Conservation (phyloP, 108 stramenopile species). For the Cylindrotheca fusiformis region DNA sequence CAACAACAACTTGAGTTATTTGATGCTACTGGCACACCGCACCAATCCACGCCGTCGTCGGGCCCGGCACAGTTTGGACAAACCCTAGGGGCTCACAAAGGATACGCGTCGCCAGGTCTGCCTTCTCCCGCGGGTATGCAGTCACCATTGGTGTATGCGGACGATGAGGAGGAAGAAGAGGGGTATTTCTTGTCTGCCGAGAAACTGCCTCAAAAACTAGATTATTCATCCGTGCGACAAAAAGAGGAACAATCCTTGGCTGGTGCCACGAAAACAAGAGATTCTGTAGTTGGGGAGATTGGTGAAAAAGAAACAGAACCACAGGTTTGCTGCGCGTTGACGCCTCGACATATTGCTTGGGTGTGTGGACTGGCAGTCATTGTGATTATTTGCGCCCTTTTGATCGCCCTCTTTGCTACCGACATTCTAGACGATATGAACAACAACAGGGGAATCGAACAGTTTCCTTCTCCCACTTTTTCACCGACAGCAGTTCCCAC, state of each 20-base stretch:
- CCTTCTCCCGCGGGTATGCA: neutral
- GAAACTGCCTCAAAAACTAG: no score
- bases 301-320: neutral
- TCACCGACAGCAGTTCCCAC: neutral
- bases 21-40: neutral
- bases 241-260: neutral
- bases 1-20: neutral
- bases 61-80: neutral
- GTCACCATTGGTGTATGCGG: neutral
- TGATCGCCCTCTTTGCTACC: neutral
- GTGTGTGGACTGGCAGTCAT: neutral
- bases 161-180: neutral
- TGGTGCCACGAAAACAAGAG: neutral
- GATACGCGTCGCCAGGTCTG: neutral
- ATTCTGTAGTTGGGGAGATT: neutral
- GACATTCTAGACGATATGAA: neutral
- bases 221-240: neutral
- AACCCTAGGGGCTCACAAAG: neutral
- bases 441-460: neutral
- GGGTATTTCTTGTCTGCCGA: no score
- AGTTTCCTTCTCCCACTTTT: neutral
- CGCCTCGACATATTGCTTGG: neutral
- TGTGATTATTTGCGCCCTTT: neutral
- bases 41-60: neutral
- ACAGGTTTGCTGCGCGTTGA: no score